Conservation (phyloP, 768 basidiomycete genomes). For the Cytidiella melzeri region DNA sequence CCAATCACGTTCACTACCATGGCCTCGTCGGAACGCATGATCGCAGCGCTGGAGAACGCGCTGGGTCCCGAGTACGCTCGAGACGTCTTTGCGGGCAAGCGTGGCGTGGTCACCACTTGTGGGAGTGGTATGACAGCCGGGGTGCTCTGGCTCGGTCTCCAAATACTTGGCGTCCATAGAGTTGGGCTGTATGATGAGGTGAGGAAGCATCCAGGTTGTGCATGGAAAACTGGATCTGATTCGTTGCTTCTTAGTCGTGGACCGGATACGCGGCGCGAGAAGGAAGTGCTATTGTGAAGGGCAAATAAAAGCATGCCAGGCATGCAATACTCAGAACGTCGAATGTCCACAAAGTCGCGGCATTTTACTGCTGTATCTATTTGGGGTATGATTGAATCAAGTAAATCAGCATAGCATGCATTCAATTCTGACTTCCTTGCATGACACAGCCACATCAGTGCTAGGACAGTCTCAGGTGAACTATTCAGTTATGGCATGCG, state of each 20-base stretch:
- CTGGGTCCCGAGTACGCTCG: slow-evolving; percentile 53
- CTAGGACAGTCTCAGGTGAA: too few relatives aligned
- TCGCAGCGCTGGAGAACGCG: slow-evolving; percentile 50
- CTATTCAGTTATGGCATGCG: too few relatives aligned
- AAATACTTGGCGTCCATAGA: slow-evolving; percentile 54
- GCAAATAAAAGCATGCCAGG: slow-evolving; percentile 4
- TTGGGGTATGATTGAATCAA: too few relatives aligned
- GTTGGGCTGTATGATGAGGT: slow-evolving; percentile 94
- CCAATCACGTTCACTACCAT: slow-evolving; percentile 37
- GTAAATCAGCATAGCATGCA: too few relatives aligned
- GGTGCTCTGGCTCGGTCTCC: slow-evolving; percentile 88
- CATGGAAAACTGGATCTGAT: not conserved
- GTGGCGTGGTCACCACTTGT: slow-evolving; percentile 68
- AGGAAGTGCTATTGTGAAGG: slow-evolving; percentile 67
- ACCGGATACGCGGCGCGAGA: slow-evolving; percentile 82
- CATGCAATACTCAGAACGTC: too few relatives aligned
- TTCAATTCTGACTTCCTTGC: too few relatives aligned
- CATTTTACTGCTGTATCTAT: too few relatives aligned
- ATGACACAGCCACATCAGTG: too few relatives aligned
- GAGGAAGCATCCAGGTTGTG: slow-evolving; percentile 17
- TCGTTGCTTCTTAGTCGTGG: slow-evolving; percentile 68
- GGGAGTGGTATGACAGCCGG: slow-evolving; percentile 99
- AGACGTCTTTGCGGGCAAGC: slow-evolving; percentile 54
- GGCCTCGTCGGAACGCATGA: slow-evolving; percentile 30
- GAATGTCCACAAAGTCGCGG: too few relatives aligned